These are phyloP conservation scores for Pythium aristosporum DNA, from an alignment of 352 stramenopile genomes.

Conservation along the genomic window DNA sequence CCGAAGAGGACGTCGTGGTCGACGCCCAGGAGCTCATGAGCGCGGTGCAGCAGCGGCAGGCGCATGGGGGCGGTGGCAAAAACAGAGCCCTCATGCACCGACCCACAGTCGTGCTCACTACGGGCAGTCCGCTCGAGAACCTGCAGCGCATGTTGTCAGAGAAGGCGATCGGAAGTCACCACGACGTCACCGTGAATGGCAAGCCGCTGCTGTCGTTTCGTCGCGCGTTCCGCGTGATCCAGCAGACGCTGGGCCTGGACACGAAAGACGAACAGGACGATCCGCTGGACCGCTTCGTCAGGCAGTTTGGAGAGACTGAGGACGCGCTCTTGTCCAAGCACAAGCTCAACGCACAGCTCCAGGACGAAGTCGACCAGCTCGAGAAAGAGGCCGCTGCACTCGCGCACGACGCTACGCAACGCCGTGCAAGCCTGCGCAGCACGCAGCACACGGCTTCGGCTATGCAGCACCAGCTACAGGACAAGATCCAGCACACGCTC, in stretches of 20 bases:
- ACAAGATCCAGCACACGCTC: slow-evolving; percentile 27
- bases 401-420: slow-evolving; percentile 29
- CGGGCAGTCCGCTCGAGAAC: slow-evolving; percentile 16
- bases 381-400: slow-evolving; percentile 36
- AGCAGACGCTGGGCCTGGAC: slow-evolving; percentile 36
- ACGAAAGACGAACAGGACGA: slow-evolving; percentile 15
- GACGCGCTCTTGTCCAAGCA: slow-evolving; percentile 70
- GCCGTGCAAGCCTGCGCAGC: slow-evolving; percentile 37
- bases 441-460: slow-evolving; percentile 34
- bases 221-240: slow-evolving; percentile 52
- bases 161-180: not conserved
- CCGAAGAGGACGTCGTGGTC: slow-evolving; percentile 61
- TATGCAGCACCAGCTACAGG: slow-evolving; percentile 41
- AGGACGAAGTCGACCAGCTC: slow-evolving; percentile 46
- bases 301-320: slow-evolving; percentile 50
- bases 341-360: slow-evolving; percentile 45
- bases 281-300: slow-evolving; percentile 34
- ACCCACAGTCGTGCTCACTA: slow-evolving; percentile 19
- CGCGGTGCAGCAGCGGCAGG: slow-evolving; percentile 37
- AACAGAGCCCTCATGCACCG: not conserved
- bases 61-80: slow-evolving; percentile 7
- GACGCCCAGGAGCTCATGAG: slow-evolving; percentile 62
- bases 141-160: slow-evolving; percentile 24
- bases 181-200: slow-evolving; percentile 8
- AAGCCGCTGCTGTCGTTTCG: slow-evolving; percentile 29